These are phyloP conservation scores for Sarocladiaceae sp. DNA, from an alignment of 2,329 filamentous ascomycete species.

Conservation along the genomic window DNA sequence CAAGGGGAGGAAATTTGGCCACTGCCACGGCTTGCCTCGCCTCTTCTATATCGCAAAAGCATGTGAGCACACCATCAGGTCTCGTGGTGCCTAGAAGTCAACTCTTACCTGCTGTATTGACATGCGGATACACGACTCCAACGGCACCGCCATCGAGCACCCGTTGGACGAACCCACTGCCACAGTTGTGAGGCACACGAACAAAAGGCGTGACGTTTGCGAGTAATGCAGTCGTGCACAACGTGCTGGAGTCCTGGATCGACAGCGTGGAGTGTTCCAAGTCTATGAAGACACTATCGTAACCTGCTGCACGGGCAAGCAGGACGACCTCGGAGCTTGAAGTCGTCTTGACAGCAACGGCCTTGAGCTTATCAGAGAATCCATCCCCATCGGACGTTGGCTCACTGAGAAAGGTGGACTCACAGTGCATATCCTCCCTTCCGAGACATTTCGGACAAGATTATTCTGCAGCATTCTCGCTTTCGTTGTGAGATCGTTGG, in stretches of 20 bases:
- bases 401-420: background rate
- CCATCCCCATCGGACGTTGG: background rate
- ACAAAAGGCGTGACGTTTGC: constrained; percentile 20
- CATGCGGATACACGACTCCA: constrained; percentile 17
- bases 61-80: too few relatives aligned
- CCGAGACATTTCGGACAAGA: background rate
- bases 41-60: constrained; percentile 11
- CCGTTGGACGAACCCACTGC: constrained; percentile 22
- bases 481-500: too few relatives aligned
- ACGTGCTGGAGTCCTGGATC: constrained; percentile 18
- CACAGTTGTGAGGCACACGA: constrained; percentile 23
- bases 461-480: background rate
- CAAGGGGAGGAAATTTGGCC: constrained; percentile 15
- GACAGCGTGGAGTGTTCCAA: constrained; percentile 26
- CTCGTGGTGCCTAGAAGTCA: too few relatives aligned
- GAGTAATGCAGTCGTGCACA: constrained; percentile 18
- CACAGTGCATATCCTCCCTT: background rate
- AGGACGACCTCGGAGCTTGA: background rate
- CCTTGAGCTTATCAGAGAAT: background rate
- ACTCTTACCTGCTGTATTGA: constrained; percentile 11
- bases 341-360: background rate
- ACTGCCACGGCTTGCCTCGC: constrained; percentile 14
- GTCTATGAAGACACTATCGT: constrained; percentile 28
- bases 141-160: constrained; percentile 24
- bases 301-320: constrained; percentile 16